Evolutionary conservation across 2,329 filamentous ascomycete genomes (phyloP).

Genomic region (Penicillium sp.): DNA sequence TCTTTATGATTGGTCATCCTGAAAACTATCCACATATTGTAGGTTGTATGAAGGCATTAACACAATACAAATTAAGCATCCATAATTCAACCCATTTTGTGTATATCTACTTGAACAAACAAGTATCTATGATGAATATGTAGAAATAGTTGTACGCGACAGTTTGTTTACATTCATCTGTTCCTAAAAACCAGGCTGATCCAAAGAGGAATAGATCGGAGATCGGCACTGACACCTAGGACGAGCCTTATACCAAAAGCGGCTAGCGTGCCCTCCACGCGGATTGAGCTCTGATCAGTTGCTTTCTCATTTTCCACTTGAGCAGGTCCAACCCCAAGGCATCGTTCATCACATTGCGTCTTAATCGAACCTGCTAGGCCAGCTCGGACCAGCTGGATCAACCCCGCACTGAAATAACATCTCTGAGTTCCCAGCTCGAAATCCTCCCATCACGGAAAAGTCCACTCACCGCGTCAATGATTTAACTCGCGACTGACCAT

Average conservation of each 20-base stretch:
- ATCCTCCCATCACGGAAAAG: neutral
- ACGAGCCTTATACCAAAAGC: neutral
- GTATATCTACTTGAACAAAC: neutral
- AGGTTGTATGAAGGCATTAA: neutral
- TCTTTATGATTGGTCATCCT: neutral
- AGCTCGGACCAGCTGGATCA: neutral
- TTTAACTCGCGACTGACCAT: conserved; percentile 14
- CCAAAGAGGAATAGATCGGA: neutral
- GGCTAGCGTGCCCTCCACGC: conserved; percentile 8
- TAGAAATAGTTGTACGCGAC: neutral
- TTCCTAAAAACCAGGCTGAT: neutral
- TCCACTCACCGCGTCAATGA: conserved; percentile 15
- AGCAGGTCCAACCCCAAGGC: conserved; percentile 1
- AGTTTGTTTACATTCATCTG: neutral
- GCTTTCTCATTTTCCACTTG: conserved; percentile 4
- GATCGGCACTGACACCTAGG: neutral
- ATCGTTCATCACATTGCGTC: neutral
- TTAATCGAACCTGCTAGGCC: neutral
- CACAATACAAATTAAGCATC: neutral
- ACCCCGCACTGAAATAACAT: neutral
- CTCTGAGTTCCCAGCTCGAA: neutral
- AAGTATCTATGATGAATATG: too few species aligned
- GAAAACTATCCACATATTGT: neutral
- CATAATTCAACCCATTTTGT: neutral
- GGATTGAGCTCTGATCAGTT: conserved; percentile 9